Conservation (phyloP, 306 rosid genomes). For the Lupinus albus region DNA sequence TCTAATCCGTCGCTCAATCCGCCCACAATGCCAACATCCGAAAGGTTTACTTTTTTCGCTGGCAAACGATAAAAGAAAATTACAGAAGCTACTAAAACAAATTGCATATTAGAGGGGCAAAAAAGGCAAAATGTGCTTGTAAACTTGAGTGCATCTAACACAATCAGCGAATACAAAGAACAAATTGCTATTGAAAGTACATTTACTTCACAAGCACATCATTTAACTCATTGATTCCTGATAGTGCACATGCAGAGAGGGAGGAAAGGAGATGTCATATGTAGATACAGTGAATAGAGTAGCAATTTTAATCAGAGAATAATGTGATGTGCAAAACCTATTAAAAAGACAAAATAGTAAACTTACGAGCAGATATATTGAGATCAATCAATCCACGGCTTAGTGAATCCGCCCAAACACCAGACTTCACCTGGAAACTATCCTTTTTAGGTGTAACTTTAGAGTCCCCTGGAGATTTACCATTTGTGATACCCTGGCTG, state of each 20-base stretch:
- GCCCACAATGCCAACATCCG: constrained; percentile 83
- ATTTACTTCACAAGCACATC: constrained; percentile 1
- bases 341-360: constrained; percentile 31
- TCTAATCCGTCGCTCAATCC: constrained; percentile 73
- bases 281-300: constrained; percentile 24
- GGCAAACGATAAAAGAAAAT: constrained; percentile 42
- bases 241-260: neutral
- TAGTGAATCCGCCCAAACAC: constrained; percentile 95
- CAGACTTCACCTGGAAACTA: constrained; percentile 84
- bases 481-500: constrained; percentile 46
- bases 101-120: neutral
- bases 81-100: constrained; percentile 28
- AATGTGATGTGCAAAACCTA: constrained; percentile 19
- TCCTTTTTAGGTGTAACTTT: constrained; percentile 60
- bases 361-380: constrained; percentile 95
- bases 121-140: neutral
- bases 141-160: constrained; percentile 1
- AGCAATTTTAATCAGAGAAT: constrained; percentile 20
- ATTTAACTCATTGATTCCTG: constrained; percentile 22
- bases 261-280: constrained; percentile 12
- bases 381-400: constrained; percentile 99
- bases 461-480: constrained; percentile 49
- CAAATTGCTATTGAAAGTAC: neutral
- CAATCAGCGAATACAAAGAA: neutral
- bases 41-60: constrained; percentile 86